Evolutionary conservation across 176 grass and related monocot species (phyloP), one percentile per base, ranked within the genome.

Genomic region (Juncus inflexus): DNA sequence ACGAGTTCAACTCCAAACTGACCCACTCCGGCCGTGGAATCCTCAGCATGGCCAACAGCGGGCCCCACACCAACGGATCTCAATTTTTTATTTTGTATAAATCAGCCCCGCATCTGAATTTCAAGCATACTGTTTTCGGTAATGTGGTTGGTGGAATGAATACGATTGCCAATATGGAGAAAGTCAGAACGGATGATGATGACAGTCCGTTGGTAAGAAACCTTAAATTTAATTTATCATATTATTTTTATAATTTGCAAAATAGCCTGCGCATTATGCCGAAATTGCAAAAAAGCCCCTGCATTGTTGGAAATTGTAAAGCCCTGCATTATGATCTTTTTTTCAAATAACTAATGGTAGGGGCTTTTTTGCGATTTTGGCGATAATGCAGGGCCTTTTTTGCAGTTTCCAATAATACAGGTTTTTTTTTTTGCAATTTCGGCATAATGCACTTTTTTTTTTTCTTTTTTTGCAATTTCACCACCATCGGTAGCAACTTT

Each of bases 81-180:
- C 92, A 97, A 57, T 97, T 97, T 74, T 97, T 97, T 67, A 97
- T 97, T 66, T 64, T 97, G 52, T 97, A 97, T 64, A 97, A 97
- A 77, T 97, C 92, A 14, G 92, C 92, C 4, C 69, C 61, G 55
- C 87, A 91, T 81, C 79, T 91, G 63, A 97, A 97, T 80, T 97
- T 86, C 64, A 97, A 97, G 36, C 92, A 91, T 75, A 91, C 87
- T 6, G 87, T 97, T 60, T 97, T 97, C 81, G 92, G 87, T 43
- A 91, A 85, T 81, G 92, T 91, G 70, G 92, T 97, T 63, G 92
- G 92, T 86, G 92, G 87, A 67, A 63, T 97, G 53, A 91, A 74
- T 42, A 86, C 87, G 4, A 81, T 97, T 89, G 69, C 80, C 13
- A 45, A 70, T 58, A 91, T 97, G 92, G 92, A 97, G 76, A 97